phyloP scores from a whole-genome alignment of 441 rosid species.

The Croton laevigatus region DNA sequence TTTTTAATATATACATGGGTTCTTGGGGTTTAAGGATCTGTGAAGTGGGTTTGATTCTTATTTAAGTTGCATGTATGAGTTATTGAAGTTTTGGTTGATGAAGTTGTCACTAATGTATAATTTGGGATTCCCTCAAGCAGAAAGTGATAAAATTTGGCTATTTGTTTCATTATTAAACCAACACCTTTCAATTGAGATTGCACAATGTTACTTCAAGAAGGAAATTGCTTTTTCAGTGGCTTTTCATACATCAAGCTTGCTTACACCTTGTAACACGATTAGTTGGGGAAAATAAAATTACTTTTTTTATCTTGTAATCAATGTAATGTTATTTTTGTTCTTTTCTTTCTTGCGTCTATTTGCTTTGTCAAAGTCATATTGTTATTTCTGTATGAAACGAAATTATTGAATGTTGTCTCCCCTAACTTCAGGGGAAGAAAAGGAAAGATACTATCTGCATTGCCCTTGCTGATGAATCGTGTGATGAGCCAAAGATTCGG shows the following conservation, averaged over 20 bases:
- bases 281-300: neutral
- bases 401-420: neutral
- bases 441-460: constrained; percentile 85
- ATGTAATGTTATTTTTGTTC: neutral
- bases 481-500: constrained; percentile 83
- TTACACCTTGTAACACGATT: neutral
- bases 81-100: neutral
- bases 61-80: neutral
- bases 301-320: no score
- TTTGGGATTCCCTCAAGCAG: no score
- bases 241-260: neutral
- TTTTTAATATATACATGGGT: neutral
- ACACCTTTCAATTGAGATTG: neutral
- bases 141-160: neutral
- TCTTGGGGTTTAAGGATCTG: constrained; percentile 4
- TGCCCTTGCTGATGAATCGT: constrained; percentile 81
- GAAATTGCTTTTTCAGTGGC: neutral
- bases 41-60: neutral
- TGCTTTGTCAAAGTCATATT: neutral
- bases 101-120: neutral
- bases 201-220: neutral
- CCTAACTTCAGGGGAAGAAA: constrained; percentile 67
- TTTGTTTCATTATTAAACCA: neutral
- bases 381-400: neutral
- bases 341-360: neutral